Base-by-base conservation (phyloP, 2,329 filamentous ascomycete genomes). In the Penicillium sp. region DNA sequence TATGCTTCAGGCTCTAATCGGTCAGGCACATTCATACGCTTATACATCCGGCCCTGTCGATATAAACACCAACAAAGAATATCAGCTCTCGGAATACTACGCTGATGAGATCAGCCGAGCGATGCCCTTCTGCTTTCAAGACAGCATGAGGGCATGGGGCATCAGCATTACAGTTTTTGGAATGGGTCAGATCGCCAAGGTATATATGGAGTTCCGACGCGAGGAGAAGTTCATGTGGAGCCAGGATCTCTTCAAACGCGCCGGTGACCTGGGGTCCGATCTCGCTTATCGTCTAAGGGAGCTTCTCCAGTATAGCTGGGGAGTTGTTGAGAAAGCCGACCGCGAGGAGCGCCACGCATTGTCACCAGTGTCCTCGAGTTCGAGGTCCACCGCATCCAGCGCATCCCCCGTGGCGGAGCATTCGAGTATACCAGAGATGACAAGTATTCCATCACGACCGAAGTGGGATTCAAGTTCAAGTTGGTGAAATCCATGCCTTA, bases 101-200 rank as follows among this genome's bases (percentile, higher is more conserved):
- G 41, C 46, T 1, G 51, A 53, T 26, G 46, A 53, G 26, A 37
- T 53, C 13, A 36, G 41, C 15, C 51, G 51, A 6, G 21, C 46
- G 8, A 23, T 53, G 2, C 51, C 51, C 1, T 53, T 26, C 7
- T 49, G 46, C 15, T 21, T 53, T 18, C 33, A 45, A 20, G 24
- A 42, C n/a, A 34, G 21, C 8, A 36, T 21, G 32, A 53, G 32
- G 29, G 33, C 46, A 33, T 53, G 51, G 51, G 46, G 46, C n/a
- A 10, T 15, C 15, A 42, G 45, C 24, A 10, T 26, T 21, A 30
- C 46, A 2, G 36, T 46, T 12, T 49, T 49, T 32, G 39, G 29
- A 2, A 13, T 49, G 29, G 7, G 32, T 10, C 51, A 53, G 4
- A 49, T 49, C 12, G 39, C 26, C n/a, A 49, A 49, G 23, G 34